phyloP scores from a whole-genome alignment of 371 early-diverging fungal species.

The Chytridium lagenaria region DNA sequence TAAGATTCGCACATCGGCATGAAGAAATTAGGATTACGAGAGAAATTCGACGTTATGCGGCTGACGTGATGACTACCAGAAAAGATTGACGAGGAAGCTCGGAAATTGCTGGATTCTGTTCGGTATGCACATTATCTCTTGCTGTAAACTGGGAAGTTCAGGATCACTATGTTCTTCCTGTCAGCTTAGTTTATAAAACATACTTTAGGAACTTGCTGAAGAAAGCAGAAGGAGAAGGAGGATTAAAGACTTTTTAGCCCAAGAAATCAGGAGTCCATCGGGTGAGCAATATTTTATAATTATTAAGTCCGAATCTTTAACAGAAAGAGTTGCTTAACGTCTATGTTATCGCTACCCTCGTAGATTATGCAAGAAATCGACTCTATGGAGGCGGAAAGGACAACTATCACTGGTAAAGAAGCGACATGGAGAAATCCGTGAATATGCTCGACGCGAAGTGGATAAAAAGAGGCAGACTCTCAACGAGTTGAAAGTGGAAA shows the following conservation, averaged over 20 bases:
- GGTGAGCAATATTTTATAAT: no score
- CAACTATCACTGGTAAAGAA: not conserved
- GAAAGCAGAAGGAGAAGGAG: constrained; percentile 52
- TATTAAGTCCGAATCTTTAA: no score
- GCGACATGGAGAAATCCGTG: not conserved
- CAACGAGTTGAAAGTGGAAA: not conserved
- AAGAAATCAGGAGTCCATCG: no score
- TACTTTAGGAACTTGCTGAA: constrained; percentile 39
- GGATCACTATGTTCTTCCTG: not conserved
- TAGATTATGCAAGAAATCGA: no score
- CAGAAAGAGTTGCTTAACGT: no score
- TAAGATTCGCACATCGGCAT: constrained; percentile 2
- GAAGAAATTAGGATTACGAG: constrained; percentile 6
- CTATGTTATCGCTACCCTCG: no score
- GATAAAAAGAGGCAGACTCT: not conserved
- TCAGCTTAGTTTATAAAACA: not conserved
- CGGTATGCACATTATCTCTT: constrained; percentile 14
- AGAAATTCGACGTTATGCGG: not conserved
- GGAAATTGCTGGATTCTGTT: constrained; percentile 43
- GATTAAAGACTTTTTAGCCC: constrained; percentile 30
- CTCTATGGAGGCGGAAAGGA: no score
- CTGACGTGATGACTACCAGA: constrained; percentile 38
- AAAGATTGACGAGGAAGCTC: constrained; percentile 49
- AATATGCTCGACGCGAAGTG: not conserved
- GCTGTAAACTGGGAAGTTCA: not conserved